A percentile compares a stretch with the other conserved stretches of the same genome.
phyloP scores from a whole-genome alignment of 108 stramenopile genomes.

The Cylindrotheca closterium region DNA sequence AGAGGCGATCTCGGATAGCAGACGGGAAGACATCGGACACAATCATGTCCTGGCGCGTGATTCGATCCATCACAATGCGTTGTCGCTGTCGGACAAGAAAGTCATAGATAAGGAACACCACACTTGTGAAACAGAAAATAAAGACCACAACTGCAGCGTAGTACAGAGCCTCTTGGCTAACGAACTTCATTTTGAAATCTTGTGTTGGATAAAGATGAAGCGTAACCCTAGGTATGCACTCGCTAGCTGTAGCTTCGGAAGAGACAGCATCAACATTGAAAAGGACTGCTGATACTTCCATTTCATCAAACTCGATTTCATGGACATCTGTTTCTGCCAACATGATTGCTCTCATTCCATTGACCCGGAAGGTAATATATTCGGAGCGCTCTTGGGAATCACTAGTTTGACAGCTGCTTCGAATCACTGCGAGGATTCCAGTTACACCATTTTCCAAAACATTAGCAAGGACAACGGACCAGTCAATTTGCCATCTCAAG shows the following conservation, averaged over 20 bases:
- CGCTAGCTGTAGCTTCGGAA: background rate
- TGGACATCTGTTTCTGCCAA: slow-evolving; percentile 59
- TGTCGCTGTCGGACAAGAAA: slow-evolving; percentile 1
- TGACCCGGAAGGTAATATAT: slow-evolving; percentile 40
- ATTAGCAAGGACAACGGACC: background rate
- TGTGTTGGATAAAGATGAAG: slow-evolving; percentile 9
- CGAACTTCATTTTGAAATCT: background rate
- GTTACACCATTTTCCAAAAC: background rate
- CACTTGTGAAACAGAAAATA: slow-evolving; percentile 2
- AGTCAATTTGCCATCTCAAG: background rate
- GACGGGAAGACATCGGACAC: background rate
- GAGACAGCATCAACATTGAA: background rate
- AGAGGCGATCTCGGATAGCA: too few species aligned
- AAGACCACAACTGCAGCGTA: slow-evolving; percentile 5
- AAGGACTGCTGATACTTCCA: slow-evolving; percentile 1
- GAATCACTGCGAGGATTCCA: background rate
- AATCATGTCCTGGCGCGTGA: slow-evolving; percentile 2
- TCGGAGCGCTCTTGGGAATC: background rate
- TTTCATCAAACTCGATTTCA: slow-evolving; percentile 40
- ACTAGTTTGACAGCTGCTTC: background rate
- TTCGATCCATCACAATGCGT: slow-evolving; percentile 2
- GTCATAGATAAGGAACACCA: too few species aligned
- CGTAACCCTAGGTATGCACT: background rate
- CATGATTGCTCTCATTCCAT: slow-evolving; percentile 36
- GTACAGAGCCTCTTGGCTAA: background rate